Conservation (phyloP, 257 asterid genomes). For the Capsicum rhomboideum region DNA sequence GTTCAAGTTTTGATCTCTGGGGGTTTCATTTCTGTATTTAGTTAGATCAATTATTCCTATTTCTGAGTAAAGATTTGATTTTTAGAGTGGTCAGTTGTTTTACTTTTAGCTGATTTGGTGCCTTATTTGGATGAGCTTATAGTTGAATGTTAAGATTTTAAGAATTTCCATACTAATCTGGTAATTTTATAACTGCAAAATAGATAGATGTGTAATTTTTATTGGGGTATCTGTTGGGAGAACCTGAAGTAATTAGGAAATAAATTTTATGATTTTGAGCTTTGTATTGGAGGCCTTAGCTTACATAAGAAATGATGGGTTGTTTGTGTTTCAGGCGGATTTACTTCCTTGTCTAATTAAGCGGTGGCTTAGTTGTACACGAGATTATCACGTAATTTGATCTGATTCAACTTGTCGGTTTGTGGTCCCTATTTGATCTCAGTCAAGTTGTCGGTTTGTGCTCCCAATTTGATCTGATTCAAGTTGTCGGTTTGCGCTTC, state of each 20-base stretch:
- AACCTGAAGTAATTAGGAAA: not conserved
- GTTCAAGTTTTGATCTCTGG: not conserved
- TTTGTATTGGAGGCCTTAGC: not conserved
- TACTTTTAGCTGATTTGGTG: not conserved
- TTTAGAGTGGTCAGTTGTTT: not conserved
- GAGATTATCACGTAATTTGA: conserved; percentile 3
- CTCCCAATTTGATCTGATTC: not conserved
- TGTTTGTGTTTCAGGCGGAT: not conserved
- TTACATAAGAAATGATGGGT: not conserved
- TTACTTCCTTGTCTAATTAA: not conserved
- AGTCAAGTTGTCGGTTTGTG: conserved; percentile 2
- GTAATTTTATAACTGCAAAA: not conserved
- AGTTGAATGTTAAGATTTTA: not conserved
- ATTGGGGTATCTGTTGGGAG: not conserved
- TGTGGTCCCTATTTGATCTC: not conserved
- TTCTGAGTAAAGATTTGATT: not conserved
- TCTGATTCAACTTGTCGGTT: conserved; percentile 5
- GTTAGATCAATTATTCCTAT: conserved; percentile 3
- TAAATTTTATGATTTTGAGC: not conserved
- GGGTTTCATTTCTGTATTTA: not conserved
- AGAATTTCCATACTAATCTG: not conserved
- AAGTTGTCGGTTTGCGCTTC: conserved; percentile 6
- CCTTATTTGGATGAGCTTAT: not conserved
- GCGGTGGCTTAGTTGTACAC: not conserved
- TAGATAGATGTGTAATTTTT: not conserved